Evolutionary conservation across 306 rosid species (phyloP).

Genomic region (Corylus avellana): DNA sequence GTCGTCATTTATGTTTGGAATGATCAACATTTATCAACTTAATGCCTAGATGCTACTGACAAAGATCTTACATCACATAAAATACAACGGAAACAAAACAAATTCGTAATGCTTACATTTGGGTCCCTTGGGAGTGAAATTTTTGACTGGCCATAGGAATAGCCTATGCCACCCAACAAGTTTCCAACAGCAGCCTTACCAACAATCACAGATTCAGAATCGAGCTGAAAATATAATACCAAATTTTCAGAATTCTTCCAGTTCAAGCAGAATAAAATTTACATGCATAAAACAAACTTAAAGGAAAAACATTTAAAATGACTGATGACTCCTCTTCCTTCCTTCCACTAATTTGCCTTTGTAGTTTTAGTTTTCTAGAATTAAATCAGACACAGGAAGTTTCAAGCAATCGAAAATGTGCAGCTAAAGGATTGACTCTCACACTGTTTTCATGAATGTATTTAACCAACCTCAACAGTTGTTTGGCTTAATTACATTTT

Average conservation of each 20-base stretch:
- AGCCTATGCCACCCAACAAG: slow-evolving; percentile 92
- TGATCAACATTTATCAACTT: slow-evolving; percentile 17
- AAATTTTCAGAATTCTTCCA: slow-evolving; percentile 32
- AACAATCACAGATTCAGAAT: slow-evolving; percentile 65
- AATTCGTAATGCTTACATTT: slow-evolving; percentile 52
- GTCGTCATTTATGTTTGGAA: neutral
- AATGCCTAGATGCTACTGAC: slow-evolving; percentile 1
- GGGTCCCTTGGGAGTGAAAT: slow-evolving; percentile 53
- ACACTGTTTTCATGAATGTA: neutral
- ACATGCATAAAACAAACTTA: slow-evolving; percentile 15
- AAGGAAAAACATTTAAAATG: neutral
- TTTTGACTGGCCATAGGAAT: slow-evolving; percentile 92
- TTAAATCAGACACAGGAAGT: neutral
- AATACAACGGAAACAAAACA: slow-evolving; percentile 10
- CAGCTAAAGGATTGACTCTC: neutral
- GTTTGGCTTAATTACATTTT: neutral
- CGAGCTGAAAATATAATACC: slow-evolving; percentile 61
- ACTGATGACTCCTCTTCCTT: neutral
- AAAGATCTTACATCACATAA: slow-evolving; percentile 16
- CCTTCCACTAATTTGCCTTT: neutral
- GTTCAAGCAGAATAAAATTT: slow-evolving; percentile 26
- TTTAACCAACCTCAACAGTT: neutral
- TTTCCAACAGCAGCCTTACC: slow-evolving; percentile 91
- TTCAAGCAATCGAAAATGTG: neutral
- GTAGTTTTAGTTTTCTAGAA: neutral